Evolutionary conservation across 1,284 basidiomycete genomes (phyloP).

Genomic region (Cryptococcus sp.): DNA sequence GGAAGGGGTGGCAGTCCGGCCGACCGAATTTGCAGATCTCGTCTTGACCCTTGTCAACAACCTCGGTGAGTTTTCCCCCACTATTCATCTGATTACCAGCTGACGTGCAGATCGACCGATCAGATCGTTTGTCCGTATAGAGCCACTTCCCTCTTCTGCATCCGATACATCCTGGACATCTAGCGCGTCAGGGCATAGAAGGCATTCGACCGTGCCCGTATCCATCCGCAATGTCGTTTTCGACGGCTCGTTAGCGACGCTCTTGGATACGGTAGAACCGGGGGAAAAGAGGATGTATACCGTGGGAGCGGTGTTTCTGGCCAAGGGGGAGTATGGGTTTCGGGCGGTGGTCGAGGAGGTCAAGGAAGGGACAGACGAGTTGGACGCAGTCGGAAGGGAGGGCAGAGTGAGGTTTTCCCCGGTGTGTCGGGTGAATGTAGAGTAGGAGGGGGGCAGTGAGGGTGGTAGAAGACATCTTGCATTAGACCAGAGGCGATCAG

Average conservation of each 20-base stretch:
- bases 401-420: constrained; percentile 28
- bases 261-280: constrained; percentile 55
- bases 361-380: constrained; percentile 2
- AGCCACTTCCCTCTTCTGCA: constrained; percentile 30
- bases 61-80: constrained; percentile 43
- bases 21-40: constrained; percentile 55
- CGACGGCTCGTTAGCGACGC: constrained; percentile 60
- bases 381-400: neutral
- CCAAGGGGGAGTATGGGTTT: constrained; percentile 65
- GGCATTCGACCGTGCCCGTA: constrained; percentile 41
- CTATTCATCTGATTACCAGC: neutral
- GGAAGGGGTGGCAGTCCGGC: constrained; percentile 37
- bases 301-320: constrained; percentile 65
- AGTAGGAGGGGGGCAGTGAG: too few relatives aligned
- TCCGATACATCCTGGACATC: constrained; percentile 26
- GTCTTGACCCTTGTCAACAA: constrained; percentile 54
- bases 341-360: constrained; percentile 49
- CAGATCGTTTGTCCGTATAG: constrained; percentile 32
- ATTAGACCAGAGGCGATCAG: too few relatives aligned
- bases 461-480: too few relatives aligned
- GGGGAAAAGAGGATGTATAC: constrained; percentile 56
- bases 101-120: constrained; percentile 19
- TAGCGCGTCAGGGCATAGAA: neutral
- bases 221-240: constrained; percentile 58
- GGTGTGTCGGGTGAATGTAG: constrained; percentile 13